Conservation (phyloP, 495 filamentous ascomycete species). For the Xylaria intraflava region DNA sequence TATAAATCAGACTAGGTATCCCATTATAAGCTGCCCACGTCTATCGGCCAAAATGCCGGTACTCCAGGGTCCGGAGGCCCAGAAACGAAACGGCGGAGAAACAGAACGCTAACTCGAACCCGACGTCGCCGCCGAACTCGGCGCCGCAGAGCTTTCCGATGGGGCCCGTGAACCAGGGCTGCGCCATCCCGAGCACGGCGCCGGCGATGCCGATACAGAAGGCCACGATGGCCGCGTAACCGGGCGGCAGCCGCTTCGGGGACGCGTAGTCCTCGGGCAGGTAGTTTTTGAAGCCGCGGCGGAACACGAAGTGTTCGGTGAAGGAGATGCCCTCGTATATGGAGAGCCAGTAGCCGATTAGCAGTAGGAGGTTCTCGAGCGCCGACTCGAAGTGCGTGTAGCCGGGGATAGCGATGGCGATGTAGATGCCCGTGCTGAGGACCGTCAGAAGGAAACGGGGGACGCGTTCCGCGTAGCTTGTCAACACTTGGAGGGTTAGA, state of each 20-base stretch:
- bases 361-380: conserved; percentile 71
- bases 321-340: conserved; percentile 72
- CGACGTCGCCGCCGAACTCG: conserved; percentile 62
- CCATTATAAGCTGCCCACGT: neutral
- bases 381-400: conserved; percentile 66
- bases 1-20: too few relatives aligned
- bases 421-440: conserved; percentile 59
- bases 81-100: conserved; percentile 46
- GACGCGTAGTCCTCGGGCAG: conserved; percentile 53
- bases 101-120: conserved; percentile 63
- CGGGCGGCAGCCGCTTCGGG: conserved; percentile 55
- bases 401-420: conserved; percentile 71
- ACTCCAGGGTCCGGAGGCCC: conserved; percentile 47
- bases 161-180: conserved; percentile 68
- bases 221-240: conserved; percentile 61
- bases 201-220: conserved; percentile 67
- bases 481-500: conserved; percentile 67
- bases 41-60: conserved; percentile 45
- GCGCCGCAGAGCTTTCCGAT: conserved; percentile 59
- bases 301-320: conserved; percentile 73
- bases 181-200: conserved; percentile 70
- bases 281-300: conserved; percentile 58
- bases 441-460: conserved; percentile 75
- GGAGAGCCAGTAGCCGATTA: conserved; percentile 78
- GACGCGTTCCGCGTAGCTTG: conserved; percentile 55